phyloP scores from a whole-genome alignment of 345 rosid species.

The Eucalyptus camaldulensis region DNA sequence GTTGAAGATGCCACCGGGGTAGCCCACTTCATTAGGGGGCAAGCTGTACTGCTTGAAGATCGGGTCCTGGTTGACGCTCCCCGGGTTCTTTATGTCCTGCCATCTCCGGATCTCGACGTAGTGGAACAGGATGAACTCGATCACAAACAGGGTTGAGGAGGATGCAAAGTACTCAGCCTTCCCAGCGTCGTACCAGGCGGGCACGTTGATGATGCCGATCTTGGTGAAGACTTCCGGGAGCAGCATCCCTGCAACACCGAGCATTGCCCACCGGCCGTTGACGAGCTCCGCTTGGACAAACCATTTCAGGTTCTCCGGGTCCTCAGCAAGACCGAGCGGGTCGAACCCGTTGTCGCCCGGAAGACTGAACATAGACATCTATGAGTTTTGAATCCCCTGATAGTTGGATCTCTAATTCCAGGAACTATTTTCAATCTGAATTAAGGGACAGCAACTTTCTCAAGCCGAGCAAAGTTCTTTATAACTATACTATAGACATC shows the following conservation, averaged over 20 bases:
- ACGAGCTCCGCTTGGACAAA: constrained; percentile 90
- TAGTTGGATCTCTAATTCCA: neutral
- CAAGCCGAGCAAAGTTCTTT: neutral
- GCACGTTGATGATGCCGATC: constrained; percentile 66
- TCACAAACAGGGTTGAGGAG: constrained; percentile 83
- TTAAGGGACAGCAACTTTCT: neutral
- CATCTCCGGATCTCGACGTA: constrained; percentile 97
- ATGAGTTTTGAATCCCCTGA: neutral
- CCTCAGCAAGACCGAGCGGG: constrained; percentile 86
- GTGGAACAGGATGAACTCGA: constrained; percentile 93
- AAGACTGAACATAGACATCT: constrained; percentile 29
- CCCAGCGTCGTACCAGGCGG: constrained; percentile 91
- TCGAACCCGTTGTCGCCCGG: constrained; percentile 98
- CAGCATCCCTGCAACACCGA: constrained; percentile 90
- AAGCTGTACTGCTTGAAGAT: constrained; percentile 97
- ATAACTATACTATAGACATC: neutral
- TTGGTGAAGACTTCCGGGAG: constrained; percentile 88
- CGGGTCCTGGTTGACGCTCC: constrained; percentile 95
- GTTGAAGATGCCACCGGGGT: constrained; percentile 91
- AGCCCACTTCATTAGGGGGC: constrained; percentile 74
- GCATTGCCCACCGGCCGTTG: constrained; percentile 90
- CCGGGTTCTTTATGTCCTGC: constrained; percentile 99
- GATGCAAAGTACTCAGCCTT: constrained; percentile 87
- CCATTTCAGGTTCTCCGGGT: constrained; percentile 93
- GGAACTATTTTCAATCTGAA: neutral